Percentiles rank a stretch among this genome's conserved stretches.
These are phyloP conservation scores for Eutrema salsugineum DNA, from an alignment of 441 rosid species.

Conservation along the genomic window DNA sequence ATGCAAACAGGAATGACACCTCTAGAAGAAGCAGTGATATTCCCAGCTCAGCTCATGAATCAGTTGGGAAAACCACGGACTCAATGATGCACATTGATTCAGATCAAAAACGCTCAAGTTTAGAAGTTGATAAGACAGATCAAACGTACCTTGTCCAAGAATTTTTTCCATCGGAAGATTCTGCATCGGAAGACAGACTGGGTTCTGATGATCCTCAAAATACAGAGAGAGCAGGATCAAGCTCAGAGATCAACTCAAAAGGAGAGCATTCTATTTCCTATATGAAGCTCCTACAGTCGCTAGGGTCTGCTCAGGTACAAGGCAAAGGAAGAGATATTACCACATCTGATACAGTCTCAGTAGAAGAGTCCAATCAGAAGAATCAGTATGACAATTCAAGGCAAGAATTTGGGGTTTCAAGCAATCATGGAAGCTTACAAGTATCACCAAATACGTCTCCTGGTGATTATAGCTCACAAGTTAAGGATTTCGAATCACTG, in stretches of 20 bases:
- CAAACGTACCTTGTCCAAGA: conserved; percentile 22
- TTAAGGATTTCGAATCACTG: conserved; percentile 26
- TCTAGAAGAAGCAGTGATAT: conserved; percentile 41
- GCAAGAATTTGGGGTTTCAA: conserved; percentile 23
- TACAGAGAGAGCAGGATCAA: conserved; percentile 48
- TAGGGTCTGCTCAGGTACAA: conserved; percentile 35
- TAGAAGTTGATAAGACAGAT: conserved; percentile 23
- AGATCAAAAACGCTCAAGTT: conserved; percentile 31
- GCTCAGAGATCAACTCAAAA: conserved; percentile 50
- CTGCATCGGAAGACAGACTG: too few species aligned
- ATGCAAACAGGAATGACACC: too few species aligned
- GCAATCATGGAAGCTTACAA: conserved; percentile 31
- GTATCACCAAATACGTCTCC: conserved; percentile 27
- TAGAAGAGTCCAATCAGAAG: conserved; percentile 17
- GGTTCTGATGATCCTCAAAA: conserved; percentile 40
- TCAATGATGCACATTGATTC: conserved; percentile 31
- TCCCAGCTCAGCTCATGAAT: conserved; percentile 36
- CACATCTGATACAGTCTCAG: conserved; percentile 31
- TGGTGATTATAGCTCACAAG: conserved; percentile 34
- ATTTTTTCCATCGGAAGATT: conserved; percentile 48
- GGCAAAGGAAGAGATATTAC: conserved; percentile 23
- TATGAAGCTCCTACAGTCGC: conserved; percentile 56
- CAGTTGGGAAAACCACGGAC: conserved; percentile 28
- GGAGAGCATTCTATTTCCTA: conserved; percentile 43
- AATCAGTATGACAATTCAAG: neutral